Evolutionary conservation across 2,329 filamentous ascomycete genomes (phyloP).

Genomic region (Chaetomiaceae sp.): DNA sequence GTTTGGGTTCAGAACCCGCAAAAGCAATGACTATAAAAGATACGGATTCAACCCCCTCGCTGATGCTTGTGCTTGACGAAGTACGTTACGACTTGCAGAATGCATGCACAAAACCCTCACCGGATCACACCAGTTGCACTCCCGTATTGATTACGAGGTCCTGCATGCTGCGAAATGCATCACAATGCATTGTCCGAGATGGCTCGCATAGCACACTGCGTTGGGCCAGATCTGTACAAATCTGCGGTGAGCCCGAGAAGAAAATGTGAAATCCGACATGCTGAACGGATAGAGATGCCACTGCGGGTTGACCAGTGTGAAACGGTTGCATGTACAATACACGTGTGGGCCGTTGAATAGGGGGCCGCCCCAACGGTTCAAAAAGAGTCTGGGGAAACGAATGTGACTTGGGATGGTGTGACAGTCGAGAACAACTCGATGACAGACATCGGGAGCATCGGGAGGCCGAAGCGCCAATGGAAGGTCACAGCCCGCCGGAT

Average conservation of each 20-base stretch:
- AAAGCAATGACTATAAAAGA: neutral
- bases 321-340: too few relatives aligned
- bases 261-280: neutral
- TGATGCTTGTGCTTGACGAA: too few relatives aligned
- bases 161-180: neutral
- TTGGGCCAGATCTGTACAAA: neutral
- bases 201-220: neutral
- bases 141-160: neutral
- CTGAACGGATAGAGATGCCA: too few relatives aligned
- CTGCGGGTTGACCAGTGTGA: too few relatives aligned
- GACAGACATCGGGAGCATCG: slow-evolving; percentile 2
- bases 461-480: slow-evolving; percentile 7
- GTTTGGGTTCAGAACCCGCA: too few relatives aligned
- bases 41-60: too few relatives aligned
- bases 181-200: neutral
- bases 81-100: neutral
- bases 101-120: neutral
- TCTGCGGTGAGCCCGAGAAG: neutral
- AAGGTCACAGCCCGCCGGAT: neutral
- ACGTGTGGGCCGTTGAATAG: too few relatives aligned
- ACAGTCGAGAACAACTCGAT: neutral
- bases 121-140: neutral
- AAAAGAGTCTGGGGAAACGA: too few relatives aligned
- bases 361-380: too few relatives aligned
- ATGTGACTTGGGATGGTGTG: neutral